Evolutionary conservation across 2,329 filamentous ascomycete genomes (phyloP).

Genomic region (Onygenales sp.): DNA sequence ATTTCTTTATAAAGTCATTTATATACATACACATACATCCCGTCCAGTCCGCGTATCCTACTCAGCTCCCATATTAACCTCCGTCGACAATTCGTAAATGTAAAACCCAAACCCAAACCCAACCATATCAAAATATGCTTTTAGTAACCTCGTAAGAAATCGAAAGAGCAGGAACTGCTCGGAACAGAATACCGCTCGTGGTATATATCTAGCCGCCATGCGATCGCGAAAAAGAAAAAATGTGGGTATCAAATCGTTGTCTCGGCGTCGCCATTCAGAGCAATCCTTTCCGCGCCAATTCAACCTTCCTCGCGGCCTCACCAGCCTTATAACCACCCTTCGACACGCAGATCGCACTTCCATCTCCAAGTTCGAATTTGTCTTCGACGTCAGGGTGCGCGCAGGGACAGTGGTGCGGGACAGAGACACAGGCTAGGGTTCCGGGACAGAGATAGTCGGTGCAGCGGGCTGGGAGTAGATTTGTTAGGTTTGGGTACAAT

Average conservation of each 20-base stretch:
- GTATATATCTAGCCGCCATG: too few species aligned
- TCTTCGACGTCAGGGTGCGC: constrained; percentile 67
- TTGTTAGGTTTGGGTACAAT: constrained; percentile 12
- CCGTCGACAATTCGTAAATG: too few species aligned
- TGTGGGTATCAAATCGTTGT: neutral
- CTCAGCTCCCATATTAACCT: too few species aligned
- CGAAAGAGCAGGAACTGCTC: too few species aligned
- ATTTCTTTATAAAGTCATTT: too few species aligned
- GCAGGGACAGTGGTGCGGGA: constrained; percentile 95
- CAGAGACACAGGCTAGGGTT: constrained; percentile 88
- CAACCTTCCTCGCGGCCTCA: constrained; percentile 39
- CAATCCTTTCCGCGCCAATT: constrained; percentile 40
- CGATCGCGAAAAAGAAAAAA: neutral
- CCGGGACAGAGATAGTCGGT: constrained; percentile 90
- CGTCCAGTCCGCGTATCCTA: too few species aligned
- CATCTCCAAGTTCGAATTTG: constrained; percentile 55
- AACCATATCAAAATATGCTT: too few species aligned
- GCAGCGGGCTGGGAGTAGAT: constrained; percentile 56
- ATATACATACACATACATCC: too few species aligned
- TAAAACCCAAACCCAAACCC: too few species aligned
- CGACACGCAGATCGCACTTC: constrained; percentile 39
- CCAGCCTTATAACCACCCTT: constrained; percentile 39
- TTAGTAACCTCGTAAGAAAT: too few species aligned
- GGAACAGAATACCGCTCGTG: too few species aligned
- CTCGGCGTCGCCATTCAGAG: constrained; percentile 23